These are phyloP conservation scores for Rhizopus stolonifer DNA, from an alignment of 371 early-diverging fungal species.

Conservation along the genomic window DNA sequence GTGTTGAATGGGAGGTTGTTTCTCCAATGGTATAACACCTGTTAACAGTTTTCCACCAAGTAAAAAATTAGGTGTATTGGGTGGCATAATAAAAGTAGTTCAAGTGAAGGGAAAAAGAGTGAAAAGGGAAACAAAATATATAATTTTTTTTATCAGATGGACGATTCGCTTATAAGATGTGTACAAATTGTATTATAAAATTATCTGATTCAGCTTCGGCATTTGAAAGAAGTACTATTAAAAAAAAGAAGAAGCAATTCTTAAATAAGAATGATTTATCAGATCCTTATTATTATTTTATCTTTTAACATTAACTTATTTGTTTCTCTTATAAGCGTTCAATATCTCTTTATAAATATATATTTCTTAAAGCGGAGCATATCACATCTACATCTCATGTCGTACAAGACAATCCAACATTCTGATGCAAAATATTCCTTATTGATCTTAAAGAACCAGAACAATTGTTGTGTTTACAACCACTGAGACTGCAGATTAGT, in stretches of 20 bases:
- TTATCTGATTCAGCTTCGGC: slow-evolving; percentile 11
- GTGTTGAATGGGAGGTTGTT: slow-evolving; percentile 24
- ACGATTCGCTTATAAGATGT: background rate
- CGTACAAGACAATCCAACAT: too few species aligned
- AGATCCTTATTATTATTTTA: background rate
- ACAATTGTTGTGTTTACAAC: too few species aligned
- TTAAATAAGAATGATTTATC: background rate
- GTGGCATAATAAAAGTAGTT: slow-evolving; percentile 6
- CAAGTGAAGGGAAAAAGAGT: background rate
- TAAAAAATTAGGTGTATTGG: slow-evolving; percentile 21
- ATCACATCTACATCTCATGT: too few species aligned
- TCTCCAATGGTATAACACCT: slow-evolving; percentile 37
- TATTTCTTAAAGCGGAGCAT: background rate
- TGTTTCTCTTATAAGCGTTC: too few species aligned
- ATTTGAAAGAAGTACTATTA: background rate
- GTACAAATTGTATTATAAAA: background rate
- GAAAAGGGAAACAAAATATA: background rate
- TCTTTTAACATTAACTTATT: too few species aligned
- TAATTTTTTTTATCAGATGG: background rate
- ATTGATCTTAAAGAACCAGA: too few species aligned
- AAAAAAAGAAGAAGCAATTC: background rate
- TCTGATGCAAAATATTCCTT: too few species aligned
- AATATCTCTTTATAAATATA: too few species aligned
- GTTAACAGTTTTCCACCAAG: slow-evolving; percentile 37
- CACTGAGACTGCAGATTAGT: too few species aligned